Conservation (phyloP, 176 grass and related monocot genomes). For the Cymbopogon citratus region DNA sequence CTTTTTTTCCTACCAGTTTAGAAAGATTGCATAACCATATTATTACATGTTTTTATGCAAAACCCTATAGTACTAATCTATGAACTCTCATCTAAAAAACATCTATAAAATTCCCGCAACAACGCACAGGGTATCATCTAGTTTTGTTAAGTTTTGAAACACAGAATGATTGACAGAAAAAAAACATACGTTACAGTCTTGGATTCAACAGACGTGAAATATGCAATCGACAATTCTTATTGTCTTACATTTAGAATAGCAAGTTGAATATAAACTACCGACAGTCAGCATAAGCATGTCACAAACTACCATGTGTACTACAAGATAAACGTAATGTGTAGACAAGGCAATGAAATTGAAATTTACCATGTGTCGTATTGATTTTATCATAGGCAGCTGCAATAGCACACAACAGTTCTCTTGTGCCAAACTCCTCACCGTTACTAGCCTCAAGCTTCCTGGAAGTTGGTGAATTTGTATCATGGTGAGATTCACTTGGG, state of each 20-base stretch:
- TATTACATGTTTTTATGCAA: too few relatives aligned
- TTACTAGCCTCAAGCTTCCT: background rate
- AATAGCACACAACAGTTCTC: slow-evolving; percentile 59
- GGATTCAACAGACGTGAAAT: background rate
- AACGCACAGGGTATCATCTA: too few relatives aligned
- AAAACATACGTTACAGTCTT: background rate
- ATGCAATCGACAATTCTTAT: background rate
- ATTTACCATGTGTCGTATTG: slow-evolving; percentile 57
- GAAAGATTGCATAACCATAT: too few relatives aligned
- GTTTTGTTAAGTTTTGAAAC: slow-evolving; percentile 9
- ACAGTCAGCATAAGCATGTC: slow-evolving; percentile 4
- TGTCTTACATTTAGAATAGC: background rate
- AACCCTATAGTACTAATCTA: too few relatives aligned
- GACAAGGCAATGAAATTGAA: slow-evolving; percentile 15
- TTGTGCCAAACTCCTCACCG: slow-evolving; percentile 37
- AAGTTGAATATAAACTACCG: background rate
- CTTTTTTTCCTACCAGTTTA: too few relatives aligned
- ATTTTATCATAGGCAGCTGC: slow-evolving; percentile 58
- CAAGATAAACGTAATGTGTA: background rate
- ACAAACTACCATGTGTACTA: background rate
- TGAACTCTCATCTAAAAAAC: too few relatives aligned
- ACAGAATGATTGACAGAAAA: background rate
- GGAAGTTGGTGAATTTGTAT: slow-evolving; percentile 1
- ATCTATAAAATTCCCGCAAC: too few relatives aligned
- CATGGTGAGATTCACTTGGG: slow-evolving; percentile 5